Conservation (phyloP, 805 yeast genomes). For the Wickerhamiella spandovensis region DNA sequence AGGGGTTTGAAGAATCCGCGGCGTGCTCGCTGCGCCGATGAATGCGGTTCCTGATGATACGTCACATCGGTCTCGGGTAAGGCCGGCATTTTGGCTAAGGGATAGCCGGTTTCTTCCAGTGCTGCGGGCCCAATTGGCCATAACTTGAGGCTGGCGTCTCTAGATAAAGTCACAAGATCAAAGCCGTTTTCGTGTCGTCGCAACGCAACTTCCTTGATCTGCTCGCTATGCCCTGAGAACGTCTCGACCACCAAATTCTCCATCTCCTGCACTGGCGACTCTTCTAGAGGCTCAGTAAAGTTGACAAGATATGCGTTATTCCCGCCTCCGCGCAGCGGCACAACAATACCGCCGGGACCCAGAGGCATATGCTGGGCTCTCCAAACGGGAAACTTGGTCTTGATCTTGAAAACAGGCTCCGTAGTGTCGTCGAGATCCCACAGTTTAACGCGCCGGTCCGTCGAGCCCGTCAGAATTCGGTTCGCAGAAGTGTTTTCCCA, state of each 20-base stretch:
- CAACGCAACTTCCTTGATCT: constrained; percentile 84
- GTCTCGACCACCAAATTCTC: constrained; percentile 36
- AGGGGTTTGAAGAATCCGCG: constrained; percentile 9
- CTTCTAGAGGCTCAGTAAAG: constrained; percentile 25
- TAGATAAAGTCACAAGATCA: constrained; percentile 89
- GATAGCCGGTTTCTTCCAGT: constrained; percentile 31
- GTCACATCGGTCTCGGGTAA: constrained; percentile 3
- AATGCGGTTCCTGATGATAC: constrained; percentile 4
- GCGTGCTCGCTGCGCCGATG: background rate
- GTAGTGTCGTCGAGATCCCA: constrained; percentile 38
- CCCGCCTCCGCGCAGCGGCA: constrained; percentile 83
- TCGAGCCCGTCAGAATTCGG: constrained; percentile 67
- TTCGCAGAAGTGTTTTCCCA: constrained; percentile 50
- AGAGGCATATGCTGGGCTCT: constrained; percentile 82
- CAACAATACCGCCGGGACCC: constrained; percentile 75
- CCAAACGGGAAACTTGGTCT: constrained; percentile 74
- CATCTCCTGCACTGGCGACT: constrained; percentile 18
- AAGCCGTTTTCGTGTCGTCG: constrained; percentile 69
- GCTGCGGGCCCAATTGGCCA: constrained; percentile 55
- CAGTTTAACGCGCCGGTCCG: constrained; percentile 68
- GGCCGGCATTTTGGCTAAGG: constrained; percentile 2
- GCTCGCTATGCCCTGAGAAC: constrained; percentile 72
- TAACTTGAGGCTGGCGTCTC: constrained; percentile 68
- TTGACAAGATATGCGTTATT: constrained; percentile 42
- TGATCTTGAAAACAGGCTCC: constrained; percentile 44